Evolutionary conservation across 2,329 filamentous ascomycete species (phyloP).

Genomic region (Phialophora chinensis): DNA sequence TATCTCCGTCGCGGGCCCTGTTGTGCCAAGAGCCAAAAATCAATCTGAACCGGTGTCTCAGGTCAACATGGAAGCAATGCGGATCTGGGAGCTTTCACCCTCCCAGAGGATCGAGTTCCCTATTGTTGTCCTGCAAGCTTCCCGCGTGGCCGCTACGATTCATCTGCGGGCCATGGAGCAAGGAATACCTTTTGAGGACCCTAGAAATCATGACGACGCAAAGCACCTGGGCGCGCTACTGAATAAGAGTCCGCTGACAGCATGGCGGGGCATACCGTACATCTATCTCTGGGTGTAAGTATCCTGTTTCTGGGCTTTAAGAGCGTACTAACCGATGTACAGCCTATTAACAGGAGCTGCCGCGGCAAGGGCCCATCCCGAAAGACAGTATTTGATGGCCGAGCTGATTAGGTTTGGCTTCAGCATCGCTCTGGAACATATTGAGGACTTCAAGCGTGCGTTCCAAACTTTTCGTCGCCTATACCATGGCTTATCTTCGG

Average conservation of each 20-base stretch:
- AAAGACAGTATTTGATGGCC: constrained; percentile 26
- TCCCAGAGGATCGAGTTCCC: not conserved
- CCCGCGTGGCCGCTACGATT: constrained; percentile 11
- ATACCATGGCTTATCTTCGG: not conserved
- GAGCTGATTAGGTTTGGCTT: constrained; percentile 25
- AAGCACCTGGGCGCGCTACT: constrained; percentile 2
- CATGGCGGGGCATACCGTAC: constrained; percentile 23
- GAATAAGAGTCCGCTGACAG: constrained; percentile 8
- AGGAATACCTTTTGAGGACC: constrained; percentile 18
- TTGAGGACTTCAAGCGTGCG: constrained; percentile 24
- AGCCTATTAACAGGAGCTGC: constrained; percentile 23
- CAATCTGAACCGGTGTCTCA: not conserved
- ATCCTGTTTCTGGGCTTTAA: too few relatives aligned
- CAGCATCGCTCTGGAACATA: constrained; percentile 24
- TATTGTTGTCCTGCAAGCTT: constrained; percentile 12
- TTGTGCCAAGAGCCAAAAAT: not conserved
- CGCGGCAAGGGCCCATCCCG: constrained; percentile 18
- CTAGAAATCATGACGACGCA: constrained; percentile 10
- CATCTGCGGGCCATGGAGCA: constrained; percentile 14
- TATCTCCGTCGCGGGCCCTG: not conserved
- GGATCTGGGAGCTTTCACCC: not conserved
- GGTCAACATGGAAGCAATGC: not conserved
- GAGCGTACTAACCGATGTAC: not conserved
- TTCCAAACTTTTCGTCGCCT: not conserved
- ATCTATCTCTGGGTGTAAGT: constrained; percentile 28